Base-by-base conservation (phyloP, 192 early-diverging fungal species). In the Rhizoclosmatium globosum region DNA sequence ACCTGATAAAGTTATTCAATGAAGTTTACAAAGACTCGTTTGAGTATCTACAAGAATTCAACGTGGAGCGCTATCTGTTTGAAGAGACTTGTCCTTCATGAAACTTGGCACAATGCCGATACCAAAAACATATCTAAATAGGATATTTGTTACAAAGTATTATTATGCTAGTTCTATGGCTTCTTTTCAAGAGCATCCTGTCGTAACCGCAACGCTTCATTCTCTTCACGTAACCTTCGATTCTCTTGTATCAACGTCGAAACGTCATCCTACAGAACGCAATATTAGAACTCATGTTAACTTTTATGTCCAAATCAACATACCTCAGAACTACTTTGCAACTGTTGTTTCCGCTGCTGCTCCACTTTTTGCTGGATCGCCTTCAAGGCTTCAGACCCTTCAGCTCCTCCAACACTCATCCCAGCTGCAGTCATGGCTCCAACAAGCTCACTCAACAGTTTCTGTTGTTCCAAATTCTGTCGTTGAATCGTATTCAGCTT, bases 211-310 rank as follows among this genome's bases (percentile, higher is more conserved):
- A 79, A 46, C 44, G 58, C 39, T 58, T 42, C 23, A 65, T 79
- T 79, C 46, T 79, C 78, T 53, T 71, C 69, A 42, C 58, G 41
- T 45, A 79, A 41, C 41, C 31, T 47, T 13, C 61, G 56, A 38
- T 79, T 79, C 43, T 79, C 78, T 42, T 64, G 75, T 44, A 77
- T 44, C 66, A 41, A 3, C 31, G 60, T 23, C n/a, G 4, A 4
- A 17, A 62, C 60, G 53, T 19, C 19, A 56, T 56, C 19, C 53
- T 11, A 19, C 9, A 56, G 53, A 56, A 19, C 19, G 53, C 7
- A 19, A 56, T 11, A 56, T 56, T 56, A 7, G 53, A 11, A 19
- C 19, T 56, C 53, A 56, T 56, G 19, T 56, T 19, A 56, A 56
- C 7, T 19, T 19, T 56, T 19, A 56, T 7, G 19, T 56, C 19